Evolutionary conservation across 768 basidiomycete species (phyloP).

Genomic region (Cystobasidium tubakii): DNA sequence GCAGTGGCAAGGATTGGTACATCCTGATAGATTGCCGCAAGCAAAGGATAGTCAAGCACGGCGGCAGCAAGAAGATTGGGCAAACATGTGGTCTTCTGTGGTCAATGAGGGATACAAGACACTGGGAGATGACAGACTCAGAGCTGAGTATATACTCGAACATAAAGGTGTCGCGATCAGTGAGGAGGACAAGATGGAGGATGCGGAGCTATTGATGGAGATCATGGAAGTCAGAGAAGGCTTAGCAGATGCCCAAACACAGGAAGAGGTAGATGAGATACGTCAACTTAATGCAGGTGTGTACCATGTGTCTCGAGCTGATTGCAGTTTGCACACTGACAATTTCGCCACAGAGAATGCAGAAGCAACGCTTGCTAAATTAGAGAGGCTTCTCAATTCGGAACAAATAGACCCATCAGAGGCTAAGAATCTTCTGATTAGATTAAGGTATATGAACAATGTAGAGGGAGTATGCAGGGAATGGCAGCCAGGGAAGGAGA

Average conservation of each 20-base stretch:
- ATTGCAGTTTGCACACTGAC: too few species aligned
- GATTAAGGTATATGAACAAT: constrained; percentile 50
- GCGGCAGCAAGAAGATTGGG: constrained; percentile 46
- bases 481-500: constrained; percentile 45
- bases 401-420: constrained; percentile 37
- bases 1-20: constrained; percentile 49
- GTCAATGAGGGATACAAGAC: constrained; percentile 67
- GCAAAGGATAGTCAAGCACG: neutral
- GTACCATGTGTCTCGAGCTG: too few species aligned
- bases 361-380: constrained; percentile 41
- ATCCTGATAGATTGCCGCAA: constrained; percentile 49
- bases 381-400: constrained; percentile 45
- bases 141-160: constrained; percentile 52
- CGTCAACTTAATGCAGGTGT: constrained; percentile 48
- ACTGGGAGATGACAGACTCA: constrained; percentile 46
- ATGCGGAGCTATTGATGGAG: constrained; percentile 50
- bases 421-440: constrained; percentile 49
- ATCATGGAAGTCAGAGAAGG: constrained; percentile 52
- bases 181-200: constrained; percentile 51
- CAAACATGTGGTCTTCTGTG: constrained; percentile 53
- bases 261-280: constrained; percentile 48
- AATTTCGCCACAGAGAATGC: constrained; percentile 44
- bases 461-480: constrained; percentile 50
- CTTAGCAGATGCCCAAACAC: constrained; percentile 49
- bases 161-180: constrained; percentile 47